Conservation (phyloP, 1,284 basidiomycete genomes). For the Puccinia horiana region DNA sequence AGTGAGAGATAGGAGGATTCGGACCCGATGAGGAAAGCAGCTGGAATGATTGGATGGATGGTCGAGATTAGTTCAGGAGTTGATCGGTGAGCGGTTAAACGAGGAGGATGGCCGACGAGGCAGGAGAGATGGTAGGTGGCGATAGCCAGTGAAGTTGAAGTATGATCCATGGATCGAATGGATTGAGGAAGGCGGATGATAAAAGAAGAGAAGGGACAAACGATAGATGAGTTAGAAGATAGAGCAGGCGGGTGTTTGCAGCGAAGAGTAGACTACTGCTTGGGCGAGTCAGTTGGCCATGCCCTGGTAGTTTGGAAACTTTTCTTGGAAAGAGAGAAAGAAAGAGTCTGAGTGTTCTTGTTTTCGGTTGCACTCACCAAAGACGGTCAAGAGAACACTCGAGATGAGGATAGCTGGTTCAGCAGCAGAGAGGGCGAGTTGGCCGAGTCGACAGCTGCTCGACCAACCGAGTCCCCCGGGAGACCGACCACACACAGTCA, state of each 20-base stretch:
- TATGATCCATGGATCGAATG: background rate
- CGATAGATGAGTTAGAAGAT: constrained; percentile 14
- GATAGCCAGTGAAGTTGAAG: background rate
- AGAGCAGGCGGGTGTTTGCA: background rate
- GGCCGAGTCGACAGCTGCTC: too few species aligned
- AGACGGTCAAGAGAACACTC: background rate
- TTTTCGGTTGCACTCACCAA: constrained; percentile 3
- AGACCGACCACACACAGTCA: background rate
- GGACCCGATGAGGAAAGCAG: background rate
- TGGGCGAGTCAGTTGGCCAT: background rate
- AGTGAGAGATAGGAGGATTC: background rate
- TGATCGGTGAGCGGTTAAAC: background rate
- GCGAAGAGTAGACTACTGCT: background rate
- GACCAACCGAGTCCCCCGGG: background rate
- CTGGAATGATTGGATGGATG: background rate
- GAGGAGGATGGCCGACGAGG: background rate
- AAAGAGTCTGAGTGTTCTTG: background rate
- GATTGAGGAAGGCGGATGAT: background rate
- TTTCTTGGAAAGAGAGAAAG: too few species aligned
- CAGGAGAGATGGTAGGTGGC: background rate
- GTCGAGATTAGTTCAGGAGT: background rate
- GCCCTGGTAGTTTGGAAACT: too few species aligned
- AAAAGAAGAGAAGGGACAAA: background rate
- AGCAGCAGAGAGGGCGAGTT: too few species aligned
- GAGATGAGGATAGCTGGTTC: background rate